Evolutionary conservation across 2,329 filamentous ascomycete species (phyloP).

Genomic region (Coniochaeta sp.): DNA sequence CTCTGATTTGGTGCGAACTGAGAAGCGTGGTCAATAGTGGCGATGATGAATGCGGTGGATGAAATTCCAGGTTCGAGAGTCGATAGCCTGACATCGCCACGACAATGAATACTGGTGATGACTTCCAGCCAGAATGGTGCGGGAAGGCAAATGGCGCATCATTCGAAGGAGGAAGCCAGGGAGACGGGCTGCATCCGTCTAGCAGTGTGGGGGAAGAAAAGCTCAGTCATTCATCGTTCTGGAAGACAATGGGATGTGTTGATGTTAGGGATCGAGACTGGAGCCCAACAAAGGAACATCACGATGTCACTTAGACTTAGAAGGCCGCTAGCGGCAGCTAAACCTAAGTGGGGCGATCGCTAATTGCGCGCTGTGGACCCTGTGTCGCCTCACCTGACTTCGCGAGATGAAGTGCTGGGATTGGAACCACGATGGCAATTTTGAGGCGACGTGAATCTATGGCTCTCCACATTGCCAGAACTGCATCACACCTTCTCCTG

Average conservation of each 20-base stretch:
- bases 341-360: background rate
- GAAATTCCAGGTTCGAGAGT: background rate
- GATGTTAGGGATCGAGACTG: background rate
- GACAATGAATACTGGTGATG: background rate
- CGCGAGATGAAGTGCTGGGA: background rate
- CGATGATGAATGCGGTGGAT: background rate
- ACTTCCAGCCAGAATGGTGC: background rate
- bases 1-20: too few relatives aligned
- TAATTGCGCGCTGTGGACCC: background rate
- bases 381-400: conserved; percentile 3
- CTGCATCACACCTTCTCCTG: conserved; percentile 1
- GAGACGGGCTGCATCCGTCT: background rate
- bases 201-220: background rate
- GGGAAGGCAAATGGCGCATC: background rate
- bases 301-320: background rate
- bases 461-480: background rate
- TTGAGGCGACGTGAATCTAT: background rate
- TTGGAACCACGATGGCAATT: conserved; percentile 3
- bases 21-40: too few relatives aligned
- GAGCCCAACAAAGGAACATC: conserved; percentile 9
- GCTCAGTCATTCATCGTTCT: conserved; percentile 8
- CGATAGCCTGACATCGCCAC: background rate
- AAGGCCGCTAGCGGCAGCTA: background rate
- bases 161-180: background rate
- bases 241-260: conserved; percentile 10